A percentile compares a stretch with the other conserved stretches of the same genome.
Conservation (phyloP, 371 early-diverging fungal genomes). For the Syncephalastrum racemosum region DNA sequence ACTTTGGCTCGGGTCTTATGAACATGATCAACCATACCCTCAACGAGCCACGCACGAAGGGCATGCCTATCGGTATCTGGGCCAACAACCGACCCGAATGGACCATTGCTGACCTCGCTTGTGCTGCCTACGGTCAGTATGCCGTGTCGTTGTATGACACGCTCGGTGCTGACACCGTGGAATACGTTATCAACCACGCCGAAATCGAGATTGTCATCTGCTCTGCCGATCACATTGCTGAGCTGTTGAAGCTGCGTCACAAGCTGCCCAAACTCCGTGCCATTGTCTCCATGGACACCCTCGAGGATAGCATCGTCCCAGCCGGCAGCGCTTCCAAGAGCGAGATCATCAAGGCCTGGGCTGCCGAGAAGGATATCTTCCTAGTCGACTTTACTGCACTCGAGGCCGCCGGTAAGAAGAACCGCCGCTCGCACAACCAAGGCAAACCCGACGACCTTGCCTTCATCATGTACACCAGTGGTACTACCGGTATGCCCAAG, state of each 20-base stretch:
- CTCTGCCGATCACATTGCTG: conserved; percentile 63
- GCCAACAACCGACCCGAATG: conserved; percentile 90
- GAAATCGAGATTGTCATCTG: conserved; percentile 70
- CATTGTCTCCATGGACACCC: conserved; percentile 74
- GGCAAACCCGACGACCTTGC: conserved; percentile 66
- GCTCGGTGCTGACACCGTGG: conserved; percentile 75
- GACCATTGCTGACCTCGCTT: conserved; percentile 74
- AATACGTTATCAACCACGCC: conserved; percentile 64
- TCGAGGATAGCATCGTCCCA: conserved; percentile 38
- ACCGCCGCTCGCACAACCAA: conserved; percentile 33
- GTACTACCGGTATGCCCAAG: conserved; percentile 74
- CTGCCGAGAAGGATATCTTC: conserved; percentile 44
- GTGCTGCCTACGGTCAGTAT: conserved; percentile 49
- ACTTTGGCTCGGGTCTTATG: conserved; percentile 61
- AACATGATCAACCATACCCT: conserved; percentile 39
- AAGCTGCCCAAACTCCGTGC: conserved; percentile 60
- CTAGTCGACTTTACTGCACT: conserved; percentile 62
- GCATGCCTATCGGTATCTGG: conserved; percentile 61
- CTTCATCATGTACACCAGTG: conserved; percentile 27
- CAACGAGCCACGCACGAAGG: conserved; percentile 23
- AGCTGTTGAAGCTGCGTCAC: conserved; percentile 46
- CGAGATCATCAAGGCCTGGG: conserved; percentile 45
- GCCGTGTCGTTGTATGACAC: conserved; percentile 95
- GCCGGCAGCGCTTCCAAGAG: conserved; percentile 31
- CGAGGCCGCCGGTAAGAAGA: conserved; percentile 53